These are phyloP conservation scores for Nicotiana paniculata DNA, from an alignment of 257 asterid genomes.

Conservation along the genomic window DNA sequence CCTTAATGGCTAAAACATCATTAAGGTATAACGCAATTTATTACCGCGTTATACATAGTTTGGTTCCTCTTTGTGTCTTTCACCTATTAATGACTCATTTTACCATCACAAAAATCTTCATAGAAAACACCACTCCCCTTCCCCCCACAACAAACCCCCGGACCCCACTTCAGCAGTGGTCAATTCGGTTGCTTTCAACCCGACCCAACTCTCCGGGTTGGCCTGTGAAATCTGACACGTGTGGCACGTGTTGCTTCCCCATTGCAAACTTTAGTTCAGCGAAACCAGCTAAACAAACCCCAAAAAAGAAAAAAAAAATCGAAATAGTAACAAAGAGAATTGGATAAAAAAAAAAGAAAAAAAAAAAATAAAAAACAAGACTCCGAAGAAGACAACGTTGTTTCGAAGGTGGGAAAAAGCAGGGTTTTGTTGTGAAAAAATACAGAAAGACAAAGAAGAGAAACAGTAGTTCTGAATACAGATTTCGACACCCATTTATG, in stretches of 20 bases:
- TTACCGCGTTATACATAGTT: too few species aligned
- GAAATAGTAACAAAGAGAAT: not conserved
- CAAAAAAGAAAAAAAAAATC: not conserved
- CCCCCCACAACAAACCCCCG: too few species aligned
- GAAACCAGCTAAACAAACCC: not conserved
- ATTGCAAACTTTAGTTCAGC: not conserved
- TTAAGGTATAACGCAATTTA: too few species aligned
- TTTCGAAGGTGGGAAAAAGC: not conserved
- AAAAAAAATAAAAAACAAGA: not conserved
- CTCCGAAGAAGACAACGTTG: not conserved
- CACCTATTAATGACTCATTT: not conserved
- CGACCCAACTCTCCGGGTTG: conserved; percentile 10
- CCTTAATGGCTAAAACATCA: too few species aligned
- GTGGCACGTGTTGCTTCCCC: conserved; percentile 4
- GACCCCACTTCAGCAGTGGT: not conserved
- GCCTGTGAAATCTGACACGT: not conserved
- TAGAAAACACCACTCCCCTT: not conserved
- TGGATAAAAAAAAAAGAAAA: not conserved
- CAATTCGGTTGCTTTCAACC: not conserved
- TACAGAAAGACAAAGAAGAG: not conserved
- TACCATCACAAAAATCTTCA: not conserved
- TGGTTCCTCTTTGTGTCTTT: too few species aligned
- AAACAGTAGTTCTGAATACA: not conserved
- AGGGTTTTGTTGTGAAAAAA: not conserved
- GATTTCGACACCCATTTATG: too few species aligned